phyloP scores from a whole-genome alignment of 1,139 yeast genomes.

The Pichia sp. region DNA sequence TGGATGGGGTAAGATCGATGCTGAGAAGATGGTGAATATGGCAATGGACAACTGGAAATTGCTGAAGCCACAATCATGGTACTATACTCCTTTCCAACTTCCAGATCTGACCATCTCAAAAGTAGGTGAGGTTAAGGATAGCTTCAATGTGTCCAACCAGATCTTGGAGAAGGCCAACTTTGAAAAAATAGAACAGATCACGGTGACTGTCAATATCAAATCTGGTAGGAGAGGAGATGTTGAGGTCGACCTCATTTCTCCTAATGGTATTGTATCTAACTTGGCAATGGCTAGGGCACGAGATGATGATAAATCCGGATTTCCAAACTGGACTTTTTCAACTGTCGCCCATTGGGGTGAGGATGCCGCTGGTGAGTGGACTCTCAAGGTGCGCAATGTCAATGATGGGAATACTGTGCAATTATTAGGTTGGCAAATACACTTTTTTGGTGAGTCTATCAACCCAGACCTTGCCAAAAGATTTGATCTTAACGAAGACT shows the following conservation, averaged over 20 bases:
- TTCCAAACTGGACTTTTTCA: conserved; percentile 85
- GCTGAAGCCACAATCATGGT: conserved; percentile 90
- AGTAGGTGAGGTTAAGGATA: conserved; percentile 20
- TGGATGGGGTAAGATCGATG: conserved; percentile 93
- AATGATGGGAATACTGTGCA: conserved; percentile 34
- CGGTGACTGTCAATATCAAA: conserved; percentile 67
- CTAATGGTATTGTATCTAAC: conserved; percentile 65
- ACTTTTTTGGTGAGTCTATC: conserved; percentile 72
- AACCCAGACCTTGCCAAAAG: conserved; percentile 55
- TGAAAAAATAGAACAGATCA: conserved; percentile 76
- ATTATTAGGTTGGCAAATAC: conserved; percentile 67
- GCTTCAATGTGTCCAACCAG: conserved; percentile 41
- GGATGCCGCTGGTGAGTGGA: conserved; percentile 77
- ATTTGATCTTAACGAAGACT: conserved; percentile 36
- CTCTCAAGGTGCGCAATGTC: conserved; percentile 49
- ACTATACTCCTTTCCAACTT: conserved; percentile 38
- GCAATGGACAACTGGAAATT: conserved; percentile 68
- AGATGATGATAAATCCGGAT: conserved; percentile 57
- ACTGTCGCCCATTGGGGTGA: conserved; percentile 99
- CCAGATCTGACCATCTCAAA: conserved; percentile 26
- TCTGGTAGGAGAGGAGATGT: conserved; percentile 66
- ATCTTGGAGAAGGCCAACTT: conserved; percentile 53
- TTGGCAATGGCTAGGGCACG: conserved; percentile 63
- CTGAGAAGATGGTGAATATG: conserved; percentile 62
- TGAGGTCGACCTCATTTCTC: conserved; percentile 61